These are phyloP conservation scores for Russula sp. DNA, from an alignment of 768 basidiomycete species.

Conservation along the genomic window DNA sequence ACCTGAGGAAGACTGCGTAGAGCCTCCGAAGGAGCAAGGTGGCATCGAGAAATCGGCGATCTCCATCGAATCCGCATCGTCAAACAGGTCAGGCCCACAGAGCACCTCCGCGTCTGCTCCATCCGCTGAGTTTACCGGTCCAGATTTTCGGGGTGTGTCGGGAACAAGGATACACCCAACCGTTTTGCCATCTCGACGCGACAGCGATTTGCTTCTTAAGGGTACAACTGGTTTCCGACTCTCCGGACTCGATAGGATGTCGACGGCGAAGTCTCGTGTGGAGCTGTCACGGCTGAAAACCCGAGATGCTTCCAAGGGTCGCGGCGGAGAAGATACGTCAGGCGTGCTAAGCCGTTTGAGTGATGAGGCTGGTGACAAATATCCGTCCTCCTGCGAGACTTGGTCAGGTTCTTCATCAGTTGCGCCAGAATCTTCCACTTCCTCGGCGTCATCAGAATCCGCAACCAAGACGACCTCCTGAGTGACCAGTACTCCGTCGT, in stretches of 20 bases:
- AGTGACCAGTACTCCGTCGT: slow-evolving; percentile 36
- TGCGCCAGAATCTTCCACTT: slow-evolving; percentile 44
- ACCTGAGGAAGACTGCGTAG: slow-evolving; percentile 28
- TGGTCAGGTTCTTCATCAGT: slow-evolving; percentile 37
- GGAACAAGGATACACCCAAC: slow-evolving; percentile 13
- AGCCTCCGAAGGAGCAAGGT: slow-evolving; percentile 20
- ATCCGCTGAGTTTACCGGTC: neutral
- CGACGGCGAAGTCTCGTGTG: slow-evolving; percentile 48
- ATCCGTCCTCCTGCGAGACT: slow-evolving; percentile 77
- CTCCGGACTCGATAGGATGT: slow-evolving; percentile 51
- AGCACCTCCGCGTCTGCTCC: neutral
- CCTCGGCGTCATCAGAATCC: slow-evolving; percentile 38
- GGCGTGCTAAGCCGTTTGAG: slow-evolving; percentile 49
- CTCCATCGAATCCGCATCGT: slow-evolving; percentile 27
- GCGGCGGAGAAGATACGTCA: slow-evolving; percentile 64
- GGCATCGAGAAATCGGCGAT: slow-evolving; percentile 8
- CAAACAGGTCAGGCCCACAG: slow-evolving; percentile 17
- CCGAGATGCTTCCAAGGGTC: slow-evolving; percentile 33
- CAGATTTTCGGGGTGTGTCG: slow-evolving; percentile 23
- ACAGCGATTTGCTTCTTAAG: slow-evolving; percentile 23
- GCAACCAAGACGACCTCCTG: slow-evolving; percentile 39
- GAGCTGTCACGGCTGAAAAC: slow-evolving; percentile 25
- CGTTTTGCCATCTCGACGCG: slow-evolving; percentile 1
- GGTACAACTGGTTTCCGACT: slow-evolving; percentile 19
- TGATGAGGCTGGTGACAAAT: slow-evolving; percentile 67